phyloP scores from a whole-genome alignment of 225 moss, liverwort and hornwort species.

The Climacium dendroides region DNA sequence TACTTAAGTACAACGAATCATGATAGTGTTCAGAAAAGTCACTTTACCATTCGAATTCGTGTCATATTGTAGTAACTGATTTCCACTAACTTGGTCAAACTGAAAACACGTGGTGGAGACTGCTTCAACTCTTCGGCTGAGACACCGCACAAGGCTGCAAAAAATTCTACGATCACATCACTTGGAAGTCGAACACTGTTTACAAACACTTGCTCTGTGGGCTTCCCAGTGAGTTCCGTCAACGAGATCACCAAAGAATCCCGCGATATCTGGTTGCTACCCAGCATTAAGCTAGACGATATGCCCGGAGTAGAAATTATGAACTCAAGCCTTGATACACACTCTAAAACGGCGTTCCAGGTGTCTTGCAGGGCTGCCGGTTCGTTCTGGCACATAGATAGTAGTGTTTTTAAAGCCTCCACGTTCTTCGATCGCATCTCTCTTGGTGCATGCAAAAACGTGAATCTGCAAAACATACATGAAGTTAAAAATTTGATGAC shows the following conservation, averaged over 20 bases:
- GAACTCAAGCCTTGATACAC: constrained; percentile 92
- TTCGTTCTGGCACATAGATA: constrained; percentile 81
- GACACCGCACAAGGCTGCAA: constrained; percentile 91
- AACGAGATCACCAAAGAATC: constrained; percentile 80
- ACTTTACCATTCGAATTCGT: constrained; percentile 92
- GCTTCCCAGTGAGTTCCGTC: constrained; percentile 89
- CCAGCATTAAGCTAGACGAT: constrained; percentile 75
- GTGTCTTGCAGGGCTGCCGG: constrained; percentile 92
- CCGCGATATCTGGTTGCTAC: constrained; percentile 84
- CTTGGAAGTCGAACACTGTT: constrained; percentile 95
- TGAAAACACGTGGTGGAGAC: constrained; percentile 92
- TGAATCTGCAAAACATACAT: constrained; percentile 45
- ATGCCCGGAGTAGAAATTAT: constrained; percentile 83
- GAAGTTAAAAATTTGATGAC: neutral
- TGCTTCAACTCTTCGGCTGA: constrained; percentile 95
- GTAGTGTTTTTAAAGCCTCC: constrained; percentile 75
- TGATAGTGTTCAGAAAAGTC: neutral
- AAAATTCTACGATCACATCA: constrained; percentile 98
- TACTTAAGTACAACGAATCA: neutral
- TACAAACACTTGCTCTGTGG: constrained; percentile 95
- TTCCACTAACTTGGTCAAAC: constrained; percentile 96
- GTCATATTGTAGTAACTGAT: constrained; percentile 99
- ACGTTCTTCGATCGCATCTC: constrained; percentile 99
- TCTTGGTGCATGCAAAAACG: constrained; percentile 97
- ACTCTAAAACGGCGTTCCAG: constrained; percentile 97